phyloP scores from a whole-genome alignment of 768 basidiomycete species.

The Amyloporia xantha region DNA sequence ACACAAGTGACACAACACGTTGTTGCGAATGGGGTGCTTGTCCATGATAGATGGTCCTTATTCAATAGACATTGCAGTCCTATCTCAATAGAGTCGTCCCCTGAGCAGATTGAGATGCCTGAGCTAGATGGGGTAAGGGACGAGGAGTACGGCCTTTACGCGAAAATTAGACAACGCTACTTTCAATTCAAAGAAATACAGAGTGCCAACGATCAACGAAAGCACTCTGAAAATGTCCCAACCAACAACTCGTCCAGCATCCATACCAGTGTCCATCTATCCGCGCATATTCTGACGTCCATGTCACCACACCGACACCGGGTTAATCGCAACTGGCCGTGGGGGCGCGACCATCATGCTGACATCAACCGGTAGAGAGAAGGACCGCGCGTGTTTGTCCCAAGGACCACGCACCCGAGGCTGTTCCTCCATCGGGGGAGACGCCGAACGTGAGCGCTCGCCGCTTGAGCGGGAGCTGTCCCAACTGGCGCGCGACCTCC shows the following conservation, averaged over 20 bases:
- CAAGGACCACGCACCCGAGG: slow-evolving; percentile 18
- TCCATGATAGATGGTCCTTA: too few species aligned
- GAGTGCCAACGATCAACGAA: slow-evolving; percentile 4
- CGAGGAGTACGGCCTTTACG: too few species aligned
- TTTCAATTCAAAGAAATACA: background rate
- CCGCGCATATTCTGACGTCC: background rate
- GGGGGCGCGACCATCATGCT: slow-evolving; percentile 17
- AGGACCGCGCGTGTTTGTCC: slow-evolving; percentile 20
- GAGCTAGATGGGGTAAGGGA: too few species aligned
- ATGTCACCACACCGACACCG: slow-evolving; percentile 6
- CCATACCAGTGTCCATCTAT: background rate
- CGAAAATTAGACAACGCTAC: slow-evolving; percentile 3
- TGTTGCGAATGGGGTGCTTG: too few species aligned
- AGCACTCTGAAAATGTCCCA: background rate
- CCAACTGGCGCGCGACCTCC: slow-evolving; percentile 4
- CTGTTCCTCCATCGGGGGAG: slow-evolving; percentile 7
- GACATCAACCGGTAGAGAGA: slow-evolving; percentile 20
- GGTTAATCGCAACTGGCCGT: slow-evolving; percentile 16
- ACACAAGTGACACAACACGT: too few species aligned
- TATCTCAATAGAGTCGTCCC: too few species aligned
- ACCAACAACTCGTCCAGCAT: background rate
- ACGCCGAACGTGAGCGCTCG: background rate
- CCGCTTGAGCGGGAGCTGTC: slow-evolving; percentile 1
- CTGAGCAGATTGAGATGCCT: too few species aligned
- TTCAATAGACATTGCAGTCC: too few species aligned